Percentiles rank a stretch among this genome's conserved stretches.
Conservation (phyloP, 108 stramenopile genomes). For the Bacterosira constricta region DNA sequence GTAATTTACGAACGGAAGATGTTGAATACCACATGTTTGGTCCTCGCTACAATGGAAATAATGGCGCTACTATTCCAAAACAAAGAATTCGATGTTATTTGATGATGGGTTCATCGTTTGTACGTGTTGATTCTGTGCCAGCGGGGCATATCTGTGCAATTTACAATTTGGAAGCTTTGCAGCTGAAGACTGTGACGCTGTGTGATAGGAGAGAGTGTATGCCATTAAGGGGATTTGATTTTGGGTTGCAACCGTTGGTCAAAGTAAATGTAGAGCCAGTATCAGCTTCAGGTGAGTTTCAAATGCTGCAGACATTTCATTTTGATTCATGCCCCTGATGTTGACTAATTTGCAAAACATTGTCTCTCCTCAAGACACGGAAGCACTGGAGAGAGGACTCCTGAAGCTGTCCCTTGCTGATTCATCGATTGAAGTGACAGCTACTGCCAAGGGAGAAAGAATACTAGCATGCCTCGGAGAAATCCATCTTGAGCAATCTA, state of each 20-base stretch:
- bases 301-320: not conserved
- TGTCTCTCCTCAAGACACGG: conserved; percentile 44
- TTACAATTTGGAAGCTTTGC: conserved; percentile 78
- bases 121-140: conserved; percentile 78
- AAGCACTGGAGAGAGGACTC: conserved; percentile 71
- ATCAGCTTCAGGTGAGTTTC: conserved; percentile 50
- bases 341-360: not conserved
- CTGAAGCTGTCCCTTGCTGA: conserved; percentile 81
- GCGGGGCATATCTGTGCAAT: conserved; percentile 91
- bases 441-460: conserved; percentile 85
- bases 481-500: conserved; percentile 87
- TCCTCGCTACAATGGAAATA: conserved; percentile 62
- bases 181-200: conserved; percentile 81
- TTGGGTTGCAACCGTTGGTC: conserved; percentile 79
- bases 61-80: conserved; percentile 17
- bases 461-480: conserved; percentile 85
- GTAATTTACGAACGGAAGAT: conserved; percentile 63
- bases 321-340: not conserved
- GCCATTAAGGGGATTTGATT: conserved; percentile 77
- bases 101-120: conserved; percentile 88
- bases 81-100: conserved; percentile 72
- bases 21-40: conserved; percentile 72
- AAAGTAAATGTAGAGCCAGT: conserved; percentile 89
- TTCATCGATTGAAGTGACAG: conserved; percentile 84
- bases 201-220: conserved; percentile 64